A percentile compares a stretch with the other conserved stretches of the same genome.
phyloP scores from a whole-genome alignment of 2,329 filamentous ascomycete genomes.

The Aspergillus novofumigatus region DNA sequence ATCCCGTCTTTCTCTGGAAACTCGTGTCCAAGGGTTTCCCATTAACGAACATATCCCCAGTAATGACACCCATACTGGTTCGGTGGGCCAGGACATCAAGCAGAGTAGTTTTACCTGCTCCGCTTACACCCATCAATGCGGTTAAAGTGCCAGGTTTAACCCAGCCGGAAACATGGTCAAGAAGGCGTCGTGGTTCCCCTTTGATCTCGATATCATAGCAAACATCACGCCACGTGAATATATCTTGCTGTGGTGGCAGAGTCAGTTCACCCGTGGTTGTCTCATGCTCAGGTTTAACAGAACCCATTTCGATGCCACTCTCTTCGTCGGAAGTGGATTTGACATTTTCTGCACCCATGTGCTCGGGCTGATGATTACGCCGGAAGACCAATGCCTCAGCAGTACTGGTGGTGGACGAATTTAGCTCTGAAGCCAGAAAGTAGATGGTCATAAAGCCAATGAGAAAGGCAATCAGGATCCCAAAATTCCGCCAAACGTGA shows the following conservation, averaged over 20 bases:
- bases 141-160: slow-evolving; percentile 88
- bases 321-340: slow-evolving; percentile 4
- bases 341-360: not conserved
- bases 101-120: slow-evolving; percentile 86
- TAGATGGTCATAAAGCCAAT: slow-evolving; percentile 60
- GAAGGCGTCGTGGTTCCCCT: slow-evolving; percentile 63
- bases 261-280: slow-evolving; percentile 14
- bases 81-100: slow-evolving; percentile 80
- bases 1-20: slow-evolving; percentile 33
- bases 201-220: slow-evolving; percentile 78
- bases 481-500: slow-evolving; percentile 66
- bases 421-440: slow-evolving; percentile 42
- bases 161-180: slow-evolving; percentile 85
- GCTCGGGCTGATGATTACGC: slow-evolving; percentile 41
- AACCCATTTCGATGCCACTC: slow-evolving; percentile 20
- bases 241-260: slow-evolving; percentile 60
- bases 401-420: slow-evolving; percentile 65
- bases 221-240: slow-evolving; percentile 79
- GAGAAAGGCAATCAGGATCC: slow-evolving; percentile 62
- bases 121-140: slow-evolving; percentile 83
- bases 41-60: slow-evolving; percentile 78
- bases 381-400: slow-evolving; percentile 74
- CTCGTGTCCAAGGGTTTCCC: slow-evolving; percentile 60
- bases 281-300: slow-evolving; percentile 2
- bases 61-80: slow-evolving; percentile 80